Evolutionary conservation across 768 basidiomycete genomes (phyloP).

Genomic region (Lentinus brumalis): DNA sequence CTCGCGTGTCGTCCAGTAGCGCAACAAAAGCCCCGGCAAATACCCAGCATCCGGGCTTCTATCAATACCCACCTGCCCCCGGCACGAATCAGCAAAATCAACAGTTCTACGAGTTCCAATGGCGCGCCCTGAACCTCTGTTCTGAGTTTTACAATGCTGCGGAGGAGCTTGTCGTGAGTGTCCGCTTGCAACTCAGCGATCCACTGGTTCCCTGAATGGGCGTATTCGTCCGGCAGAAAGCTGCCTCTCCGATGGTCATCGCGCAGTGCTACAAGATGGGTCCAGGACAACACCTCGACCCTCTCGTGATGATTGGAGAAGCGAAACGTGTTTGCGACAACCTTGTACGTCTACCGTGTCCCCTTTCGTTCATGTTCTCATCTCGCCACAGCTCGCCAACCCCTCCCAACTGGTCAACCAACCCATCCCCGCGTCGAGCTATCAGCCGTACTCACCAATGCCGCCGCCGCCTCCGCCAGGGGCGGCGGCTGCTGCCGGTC

Average conservation of each 20-base stretch:
- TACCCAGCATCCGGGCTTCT: constrained; percentile 38
- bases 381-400: constrained; percentile 59
- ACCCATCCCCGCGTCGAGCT: constrained; percentile 43
- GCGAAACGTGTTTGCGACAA: constrained; percentile 80
- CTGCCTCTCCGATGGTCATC: constrained; percentile 67
- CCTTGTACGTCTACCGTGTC: constrained; percentile 49
- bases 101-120: constrained; percentile 84
- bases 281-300: constrained; percentile 68
- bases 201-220: constrained; percentile 7
- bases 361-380: constrained; percentile 12
- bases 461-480: constrained; percentile 31
- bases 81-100: constrained; percentile 64
- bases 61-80: constrained; percentile 46
- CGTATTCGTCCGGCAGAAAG: constrained; percentile 38
- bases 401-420: constrained; percentile 68
- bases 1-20: constrained; percentile 36
- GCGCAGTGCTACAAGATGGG: constrained; percentile 83
- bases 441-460: constrained; percentile 33
- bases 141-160: constrained; percentile 86
- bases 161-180: constrained; percentile 80
- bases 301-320: constrained; percentile 70
- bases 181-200: not conserved
- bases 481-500: constrained; percentile 31
- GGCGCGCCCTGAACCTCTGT: constrained; percentile 80
- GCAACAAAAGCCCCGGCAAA: constrained; percentile 33